A percentile compares a stretch with the other conserved stretches of the same genome.
These are phyloP conservation scores for Ophiostoma ips DNA, from an alignment of 2,329 filamentous ascomycete genomes.

Conservation along the genomic window DNA sequence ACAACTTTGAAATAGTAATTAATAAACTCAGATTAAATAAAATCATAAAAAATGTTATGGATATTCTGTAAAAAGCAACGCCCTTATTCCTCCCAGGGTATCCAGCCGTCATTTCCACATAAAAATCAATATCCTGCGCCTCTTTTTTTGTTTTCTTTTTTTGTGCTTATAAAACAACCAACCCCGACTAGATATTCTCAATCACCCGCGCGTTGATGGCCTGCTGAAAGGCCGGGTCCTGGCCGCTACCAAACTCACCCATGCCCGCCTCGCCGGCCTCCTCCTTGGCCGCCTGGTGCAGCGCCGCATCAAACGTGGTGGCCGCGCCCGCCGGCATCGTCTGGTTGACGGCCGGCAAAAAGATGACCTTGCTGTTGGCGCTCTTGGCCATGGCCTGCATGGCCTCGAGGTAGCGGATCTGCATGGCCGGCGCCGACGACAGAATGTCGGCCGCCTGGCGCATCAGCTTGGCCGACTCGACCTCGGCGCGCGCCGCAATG, in stretches of 20 bases:
- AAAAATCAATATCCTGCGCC: too few relatives aligned
- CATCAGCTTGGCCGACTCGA: constrained; percentile 91
- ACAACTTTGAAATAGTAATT: not conserved
- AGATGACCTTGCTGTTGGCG: constrained; percentile 78
- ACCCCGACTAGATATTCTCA: constrained; percentile 74
- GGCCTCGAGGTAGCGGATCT: constrained; percentile 92
- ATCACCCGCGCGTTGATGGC: constrained; percentile 71
- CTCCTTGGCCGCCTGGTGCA: constrained; percentile 24
- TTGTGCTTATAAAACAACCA: constrained; percentile 18
- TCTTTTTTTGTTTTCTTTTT: too few relatives aligned
- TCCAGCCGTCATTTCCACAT: too few relatives aligned
- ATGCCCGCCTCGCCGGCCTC: constrained; percentile 27
- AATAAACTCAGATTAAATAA: too few relatives aligned
- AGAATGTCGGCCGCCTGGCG: constrained; percentile 88
- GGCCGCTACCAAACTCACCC: constrained; percentile 39
- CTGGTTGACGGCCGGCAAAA: constrained; percentile 55
- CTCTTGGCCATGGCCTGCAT: constrained; percentile 98
- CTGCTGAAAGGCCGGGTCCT: constrained; percentile 53
- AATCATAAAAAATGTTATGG: too few relatives aligned
- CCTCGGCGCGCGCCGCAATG: constrained; percentile 91
- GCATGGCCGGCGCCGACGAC: constrained; percentile 86
- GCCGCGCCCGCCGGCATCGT: constrained; percentile 38
- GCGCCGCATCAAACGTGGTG: constrained; percentile 27
- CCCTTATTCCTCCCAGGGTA: too few relatives aligned
- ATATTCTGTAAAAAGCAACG: too few relatives aligned